These are phyloP conservation scores for Epichloe aotearoae DNA, from an alignment of 2,329 filamentous ascomycete genomes.

Conservation along the genomic window DNA sequence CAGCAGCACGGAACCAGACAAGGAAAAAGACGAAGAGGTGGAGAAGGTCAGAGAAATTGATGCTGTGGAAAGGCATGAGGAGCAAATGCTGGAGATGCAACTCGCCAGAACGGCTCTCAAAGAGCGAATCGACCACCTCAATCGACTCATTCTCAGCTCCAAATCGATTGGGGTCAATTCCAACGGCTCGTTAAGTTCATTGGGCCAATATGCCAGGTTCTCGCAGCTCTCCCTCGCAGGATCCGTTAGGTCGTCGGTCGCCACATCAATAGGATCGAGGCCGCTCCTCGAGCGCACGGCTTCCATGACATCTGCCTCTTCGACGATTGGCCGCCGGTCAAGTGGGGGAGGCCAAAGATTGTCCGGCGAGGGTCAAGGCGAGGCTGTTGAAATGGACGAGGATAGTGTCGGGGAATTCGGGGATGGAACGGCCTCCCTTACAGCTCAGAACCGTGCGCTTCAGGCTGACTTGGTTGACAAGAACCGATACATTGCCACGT, in stretches of 20 bases:
- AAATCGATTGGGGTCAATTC: slow-evolving; percentile 90
- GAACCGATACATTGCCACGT: slow-evolving; percentile 86
- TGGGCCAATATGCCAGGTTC: slow-evolving; percentile 48
- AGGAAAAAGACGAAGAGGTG: slow-evolving; percentile 50
- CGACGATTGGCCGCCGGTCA: slow-evolving; percentile 43
- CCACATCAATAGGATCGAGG: slow-evolving; percentile 41
- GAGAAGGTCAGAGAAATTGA: slow-evolving; percentile 66
- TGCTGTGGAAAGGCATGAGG: slow-evolving; percentile 76
- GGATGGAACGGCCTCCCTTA: slow-evolving; percentile 69
- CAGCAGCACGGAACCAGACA: slow-evolving; percentile 39
- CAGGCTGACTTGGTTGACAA: slow-evolving; percentile 95
- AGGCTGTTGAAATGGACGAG: slow-evolving; percentile 43
- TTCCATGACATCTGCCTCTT: slow-evolving; percentile 52
- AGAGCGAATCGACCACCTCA: slow-evolving; percentile 93
- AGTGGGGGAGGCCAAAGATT: slow-evolving; percentile 26
- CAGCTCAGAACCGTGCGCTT: slow-evolving; percentile 79
- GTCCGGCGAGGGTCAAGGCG: slow-evolving; percentile 26
- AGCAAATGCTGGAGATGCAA: slow-evolving; percentile 98
- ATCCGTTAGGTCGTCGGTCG: slow-evolving; percentile 56
- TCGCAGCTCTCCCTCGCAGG: slow-evolving; percentile 43
- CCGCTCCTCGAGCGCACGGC: slow-evolving; percentile 48
- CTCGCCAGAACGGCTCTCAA: slow-evolving; percentile 89
- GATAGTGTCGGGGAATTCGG: slow-evolving; percentile 70
- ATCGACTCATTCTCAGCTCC: slow-evolving; percentile 85
- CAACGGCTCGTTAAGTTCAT: slow-evolving; percentile 55